These are phyloP conservation scores for Oryza australiensis DNA, from an alignment of 176 grass and related monocot species.

Conservation along the genomic window DNA sequence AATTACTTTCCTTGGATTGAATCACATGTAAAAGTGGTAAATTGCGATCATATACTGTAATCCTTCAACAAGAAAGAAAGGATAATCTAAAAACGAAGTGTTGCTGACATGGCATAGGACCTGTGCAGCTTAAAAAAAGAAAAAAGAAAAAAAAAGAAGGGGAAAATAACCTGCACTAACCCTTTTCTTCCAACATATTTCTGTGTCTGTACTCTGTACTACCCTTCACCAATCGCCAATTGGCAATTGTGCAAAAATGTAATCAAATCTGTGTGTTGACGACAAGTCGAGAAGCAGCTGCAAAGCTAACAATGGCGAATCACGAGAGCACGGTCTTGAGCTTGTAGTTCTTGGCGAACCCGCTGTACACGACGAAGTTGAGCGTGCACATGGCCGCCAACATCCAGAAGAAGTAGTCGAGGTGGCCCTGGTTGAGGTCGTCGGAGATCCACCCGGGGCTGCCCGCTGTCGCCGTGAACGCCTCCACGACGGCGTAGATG, in stretches of 20 bases:
- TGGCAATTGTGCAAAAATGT: conserved; percentile 17
- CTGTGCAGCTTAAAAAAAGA: no score
- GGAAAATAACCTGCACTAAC: no score
- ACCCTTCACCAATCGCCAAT: neutral
- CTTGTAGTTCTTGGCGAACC: conserved; percentile 65
- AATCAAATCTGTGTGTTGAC: neutral
- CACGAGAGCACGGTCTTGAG: conserved; percentile 56
- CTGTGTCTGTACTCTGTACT: neutral
- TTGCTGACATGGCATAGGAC: no score
- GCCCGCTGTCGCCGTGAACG: conserved; percentile 37
- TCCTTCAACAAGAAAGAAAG: no score
- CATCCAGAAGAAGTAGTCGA: conserved; percentile 79
- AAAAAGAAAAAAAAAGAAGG: no score
- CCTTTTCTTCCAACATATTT: no score
- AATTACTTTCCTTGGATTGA: no score
- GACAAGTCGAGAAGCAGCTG: neutral
- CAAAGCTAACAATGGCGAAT: neutral
- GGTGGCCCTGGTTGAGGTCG: conserved; percentile 71
- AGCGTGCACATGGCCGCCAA: conserved; percentile 58
- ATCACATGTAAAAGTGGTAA: no score
- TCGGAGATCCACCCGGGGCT: conserved; percentile 76
- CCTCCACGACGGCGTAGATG: conserved; percentile 57
- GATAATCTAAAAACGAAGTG: no score
- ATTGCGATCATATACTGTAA: no score
- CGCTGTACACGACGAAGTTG: conserved; percentile 62